Conservation (phyloP, 2,329 filamentous ascomycete genomes). For the Colletotrichum plurivorum region DNA sequence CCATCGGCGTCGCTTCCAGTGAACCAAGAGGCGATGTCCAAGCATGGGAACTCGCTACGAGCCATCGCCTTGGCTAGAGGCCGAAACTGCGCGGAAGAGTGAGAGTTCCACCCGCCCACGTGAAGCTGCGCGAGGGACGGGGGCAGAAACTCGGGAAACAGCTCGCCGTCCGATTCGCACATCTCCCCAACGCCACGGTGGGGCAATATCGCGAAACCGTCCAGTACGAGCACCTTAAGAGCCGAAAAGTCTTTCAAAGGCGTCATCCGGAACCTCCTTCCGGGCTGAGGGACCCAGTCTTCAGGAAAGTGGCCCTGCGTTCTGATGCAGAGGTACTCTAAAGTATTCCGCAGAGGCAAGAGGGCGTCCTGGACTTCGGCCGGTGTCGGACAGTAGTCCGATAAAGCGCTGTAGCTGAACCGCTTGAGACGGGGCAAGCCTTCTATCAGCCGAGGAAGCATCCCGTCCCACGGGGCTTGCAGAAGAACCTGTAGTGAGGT, state of each 20-base stretch:
- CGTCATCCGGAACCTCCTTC: neutral
- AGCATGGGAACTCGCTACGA: no score
- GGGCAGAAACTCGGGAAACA: no score
- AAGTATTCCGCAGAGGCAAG: neutral
- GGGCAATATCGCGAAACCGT: no score
- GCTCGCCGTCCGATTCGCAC: no score
- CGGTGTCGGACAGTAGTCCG: neutral
- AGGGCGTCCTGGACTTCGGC: conserved; percentile 5
- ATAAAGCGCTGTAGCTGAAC: neutral
- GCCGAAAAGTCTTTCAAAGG: neutral
- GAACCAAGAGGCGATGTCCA: no score
- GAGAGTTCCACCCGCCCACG: no score
- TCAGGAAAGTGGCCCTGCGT: neutral
- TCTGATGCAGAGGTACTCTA: neutral
- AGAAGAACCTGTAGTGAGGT: neutral
- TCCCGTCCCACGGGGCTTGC: conserved; percentile 5
- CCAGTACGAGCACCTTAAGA: neutral
- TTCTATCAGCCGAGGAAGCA: neutral
- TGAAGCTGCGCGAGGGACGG: no score
- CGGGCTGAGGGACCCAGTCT: neutral
- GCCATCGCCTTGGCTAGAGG: no score
- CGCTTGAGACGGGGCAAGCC: neutral
- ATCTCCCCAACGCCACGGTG: no score
- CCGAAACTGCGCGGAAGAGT: no score
- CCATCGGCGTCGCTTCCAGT: no score